A percentile compares a stretch with the other conserved stretches of the same genome.
Evolutionary conservation across 2,329 filamentous ascomycete genomes (phyloP).

Genomic region (Lachnellula occidentalis): DNA sequence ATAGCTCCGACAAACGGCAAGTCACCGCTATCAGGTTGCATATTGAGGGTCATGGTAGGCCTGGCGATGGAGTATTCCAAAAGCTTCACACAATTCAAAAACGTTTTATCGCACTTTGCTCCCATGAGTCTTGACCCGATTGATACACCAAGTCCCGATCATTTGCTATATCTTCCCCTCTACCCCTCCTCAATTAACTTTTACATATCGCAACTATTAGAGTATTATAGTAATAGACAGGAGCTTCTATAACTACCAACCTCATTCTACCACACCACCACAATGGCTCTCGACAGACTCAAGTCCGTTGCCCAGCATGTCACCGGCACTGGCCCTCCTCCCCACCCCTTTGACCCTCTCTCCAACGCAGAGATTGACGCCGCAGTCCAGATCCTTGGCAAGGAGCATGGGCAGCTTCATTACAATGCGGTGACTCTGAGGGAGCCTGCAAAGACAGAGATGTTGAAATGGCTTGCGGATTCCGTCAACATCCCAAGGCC

Average conservation of each 20-base stretch:
- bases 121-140: constrained; percentile 21
- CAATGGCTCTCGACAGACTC: constrained; percentile 57
- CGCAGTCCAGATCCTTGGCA: constrained; percentile 62
- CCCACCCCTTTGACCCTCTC: constrained; percentile 77
- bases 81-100: constrained; percentile 15
- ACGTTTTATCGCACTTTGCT: constrained; percentile 15
- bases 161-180: constrained; percentile 15
- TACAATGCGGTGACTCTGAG: constrained; percentile 84
- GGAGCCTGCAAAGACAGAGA: constrained; percentile 80
- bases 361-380: constrained; percentile 65
- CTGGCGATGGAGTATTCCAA: constrained; percentile 5
- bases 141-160: constrained; percentile 27
- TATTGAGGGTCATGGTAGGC: constrained; percentile 7
- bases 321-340: constrained; percentile 45
- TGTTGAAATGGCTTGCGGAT: constrained; percentile 71
- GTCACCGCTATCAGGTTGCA: constrained; percentile 11
- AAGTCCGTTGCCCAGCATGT: constrained; percentile 60
- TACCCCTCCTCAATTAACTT: constrained; percentile 1
- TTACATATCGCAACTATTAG: neutral
- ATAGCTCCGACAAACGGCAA: constrained; percentile 6
- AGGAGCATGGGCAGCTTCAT: constrained; percentile 63
- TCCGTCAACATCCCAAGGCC: constrained; percentile 58
- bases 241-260: neutral
- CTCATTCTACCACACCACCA: constrained; percentile 11
- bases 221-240: neutral